A percentile compares a stretch with the other conserved stretches of the same genome.
These are phyloP conservation scores for Vanrija sp. DNA, from an alignment of 1,284 basidiomycete genomes.

Conservation along the genomic window DNA sequence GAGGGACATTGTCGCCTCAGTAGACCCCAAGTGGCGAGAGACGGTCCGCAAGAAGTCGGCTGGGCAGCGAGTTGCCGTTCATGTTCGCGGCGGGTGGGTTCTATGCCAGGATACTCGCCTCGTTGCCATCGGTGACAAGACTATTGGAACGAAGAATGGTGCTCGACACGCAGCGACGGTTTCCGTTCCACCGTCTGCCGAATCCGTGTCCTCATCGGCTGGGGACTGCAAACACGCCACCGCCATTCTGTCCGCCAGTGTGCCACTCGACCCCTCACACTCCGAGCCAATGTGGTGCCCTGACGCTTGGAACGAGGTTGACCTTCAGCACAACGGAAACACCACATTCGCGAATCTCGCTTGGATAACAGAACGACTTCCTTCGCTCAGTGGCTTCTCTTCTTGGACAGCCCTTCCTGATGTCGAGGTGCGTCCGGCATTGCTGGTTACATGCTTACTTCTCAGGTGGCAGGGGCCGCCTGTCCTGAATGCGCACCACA, in stretches of 20 bases:
- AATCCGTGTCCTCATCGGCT: constrained; percentile 56
- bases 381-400: constrained; percentile 64
- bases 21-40: constrained; percentile 73
- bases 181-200: constrained; percentile 58
- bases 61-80: constrained; percentile 55
- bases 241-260: constrained; percentile 71
- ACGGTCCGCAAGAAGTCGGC: constrained; percentile 50
- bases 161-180: constrained; percentile 54
- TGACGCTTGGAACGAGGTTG: constrained; percentile 66
- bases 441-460: constrained; percentile 24
- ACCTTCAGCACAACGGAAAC: constrained; percentile 73
- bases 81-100: constrained; percentile 64
- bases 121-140: constrained; percentile 26
- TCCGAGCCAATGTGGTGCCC: constrained; percentile 71
- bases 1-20: constrained; percentile 66
- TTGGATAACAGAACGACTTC: constrained; percentile 80
- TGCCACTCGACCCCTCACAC: constrained; percentile 61
- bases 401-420: constrained; percentile 57
- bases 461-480: constrained; percentile 49
- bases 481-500: constrained; percentile 70
- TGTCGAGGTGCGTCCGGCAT: constrained; percentile 23
- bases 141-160: constrained; percentile 47
- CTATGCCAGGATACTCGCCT: constrained; percentile 27
- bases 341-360: constrained; percentile 72
- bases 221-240: constrained; percentile 68